These are phyloP conservation scores for Diaporthe destruens DNA, from an alignment of 2,329 filamentous ascomycete genomes.

Conservation along the genomic window DNA sequence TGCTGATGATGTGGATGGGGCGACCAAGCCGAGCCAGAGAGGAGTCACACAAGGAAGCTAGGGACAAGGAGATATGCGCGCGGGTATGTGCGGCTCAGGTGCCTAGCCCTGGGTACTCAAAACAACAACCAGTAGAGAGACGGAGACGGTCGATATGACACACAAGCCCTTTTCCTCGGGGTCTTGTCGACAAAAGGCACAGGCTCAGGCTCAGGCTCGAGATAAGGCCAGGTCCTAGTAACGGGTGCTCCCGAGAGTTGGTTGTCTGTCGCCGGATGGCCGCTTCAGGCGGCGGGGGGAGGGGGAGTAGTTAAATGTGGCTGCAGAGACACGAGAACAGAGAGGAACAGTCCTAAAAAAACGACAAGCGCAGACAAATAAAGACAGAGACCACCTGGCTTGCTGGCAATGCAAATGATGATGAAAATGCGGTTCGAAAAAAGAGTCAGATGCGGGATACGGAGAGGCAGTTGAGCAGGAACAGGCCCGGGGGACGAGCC, in stretches of 20 bases:
- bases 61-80: slow-evolving; percentile 34
- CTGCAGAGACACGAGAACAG: not conserved
- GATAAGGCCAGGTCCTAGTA: slow-evolving; percentile 11
- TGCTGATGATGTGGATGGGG: slow-evolving; percentile 25
- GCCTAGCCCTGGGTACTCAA: slow-evolving; percentile 18
- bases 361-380: slow-evolving; percentile 40
- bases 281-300: slow-evolving; percentile 5
- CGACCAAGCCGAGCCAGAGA: slow-evolving; percentile 19
- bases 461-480: slow-evolving; percentile 35
- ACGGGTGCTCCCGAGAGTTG: slow-evolving; percentile 33
- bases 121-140: not conserved
- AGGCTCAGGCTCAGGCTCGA: slow-evolving; percentile 19
- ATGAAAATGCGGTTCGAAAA: slow-evolving; percentile 38
- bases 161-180: slow-evolving; percentile 10
- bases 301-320: slow-evolving; percentile 18
- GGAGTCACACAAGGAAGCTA: slow-evolving; percentile 41
- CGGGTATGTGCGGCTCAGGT: slow-evolving; percentile 24
- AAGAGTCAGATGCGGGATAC: slow-evolving; percentile 42
- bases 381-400: slow-evolving; percentile 39
- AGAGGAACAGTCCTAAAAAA: slow-evolving; percentile 33
- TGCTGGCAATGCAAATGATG: slow-evolving; percentile 32
- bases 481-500: slow-evolving; percentile 26
- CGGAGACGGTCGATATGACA: slow-evolving; percentile 15
- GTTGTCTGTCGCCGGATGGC: not conserved
- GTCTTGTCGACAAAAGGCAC: slow-evolving; percentile 4